Base-by-base conservation (phyloP, 345 rosid genomes). In the Bruguiera parviflora region DNA sequence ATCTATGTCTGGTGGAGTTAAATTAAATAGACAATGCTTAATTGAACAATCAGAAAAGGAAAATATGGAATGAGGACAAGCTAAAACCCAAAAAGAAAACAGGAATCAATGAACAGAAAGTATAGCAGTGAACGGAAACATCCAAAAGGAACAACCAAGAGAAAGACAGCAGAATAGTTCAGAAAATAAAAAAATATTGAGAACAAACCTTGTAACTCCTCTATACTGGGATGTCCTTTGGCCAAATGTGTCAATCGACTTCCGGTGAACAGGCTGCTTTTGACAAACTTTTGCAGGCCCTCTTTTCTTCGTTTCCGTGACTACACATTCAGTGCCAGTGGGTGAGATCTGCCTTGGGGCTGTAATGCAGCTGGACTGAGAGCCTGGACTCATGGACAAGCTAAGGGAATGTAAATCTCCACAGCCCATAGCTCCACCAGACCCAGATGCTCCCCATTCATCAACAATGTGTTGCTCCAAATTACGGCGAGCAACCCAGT, bases 201-300 rank as follows among this genome's bases (percentile, higher is more conserved):
- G 43, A 22, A 58, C 77, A 53, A 57, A 85, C 98, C 91, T 93
- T 8, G 98, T 93, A n/a, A 93, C 98, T 29, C 98, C 98, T 56
- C 98, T 89, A 78, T 88, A 93, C 72, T 83, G 94, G 47, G 98
- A 93, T 27, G 98, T 93, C 73, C 98, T 83, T 75, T 92, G 97
- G 7, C 96, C 98, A 21, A 86, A 82, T 53, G 88, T 83, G 75
- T 92, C 93, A 21, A 84, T 84, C 52, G 98, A 87, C 75, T 92
- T 92, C 66, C 89, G 78, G 73, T 87, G 92, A 66, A 87, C 89
- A 53, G 96, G 83, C 70, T 83, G 92, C 76, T 87, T 87, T 70
- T 82, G 83, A 60, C 82, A 84, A 66, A 62, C 83, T 66, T 82
- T 88, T 18, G 75, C 75, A 10, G 79, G 66, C 9, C 83, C 85